These are phyloP conservation scores for Solanum piurae DNA, from an alignment of 257 asterid species.

Conservation along the genomic window DNA sequence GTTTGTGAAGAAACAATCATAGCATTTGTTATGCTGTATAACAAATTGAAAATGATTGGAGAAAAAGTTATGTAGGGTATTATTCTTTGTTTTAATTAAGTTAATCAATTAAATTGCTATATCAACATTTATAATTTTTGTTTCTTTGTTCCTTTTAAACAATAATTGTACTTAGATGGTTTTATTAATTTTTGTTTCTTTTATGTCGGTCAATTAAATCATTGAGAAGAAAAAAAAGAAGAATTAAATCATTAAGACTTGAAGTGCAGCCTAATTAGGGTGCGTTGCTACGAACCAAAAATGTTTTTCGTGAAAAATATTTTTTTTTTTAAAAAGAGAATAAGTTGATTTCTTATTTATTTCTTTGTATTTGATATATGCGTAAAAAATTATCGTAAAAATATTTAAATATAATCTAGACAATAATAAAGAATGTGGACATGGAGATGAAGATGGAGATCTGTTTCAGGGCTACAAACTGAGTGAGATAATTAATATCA, in stretches of 20 bases:
- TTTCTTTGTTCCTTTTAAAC: neutral
- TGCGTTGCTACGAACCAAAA: neutral
- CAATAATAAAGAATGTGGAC: too few species aligned
- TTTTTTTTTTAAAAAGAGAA: too few species aligned
- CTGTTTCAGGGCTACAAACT: neutral
- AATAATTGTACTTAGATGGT: neutral
- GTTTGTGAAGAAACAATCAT: neutral
- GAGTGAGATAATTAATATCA: too few species aligned
- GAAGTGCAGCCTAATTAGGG: neutral
- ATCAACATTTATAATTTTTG: neutral
- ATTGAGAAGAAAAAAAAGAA: neutral
- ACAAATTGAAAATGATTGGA: neutral
- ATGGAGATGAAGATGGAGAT: too few species aligned
- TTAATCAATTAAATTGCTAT: neutral
- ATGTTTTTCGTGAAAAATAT: too few species aligned
- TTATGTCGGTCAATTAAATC: neutral
- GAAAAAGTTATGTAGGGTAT: neutral
- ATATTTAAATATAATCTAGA: too few species aligned
- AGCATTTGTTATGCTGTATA: neutral
- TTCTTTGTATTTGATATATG: too few species aligned
- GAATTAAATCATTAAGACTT: neutral
- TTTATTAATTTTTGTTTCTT: neutral
- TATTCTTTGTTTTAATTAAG: neutral
- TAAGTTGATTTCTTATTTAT: too few species aligned
- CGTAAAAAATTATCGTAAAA: accelerated